phyloP scores from a whole-genome alignment of 73 alveolate genomes.

The Tetrahymena thermophila region DNA sequence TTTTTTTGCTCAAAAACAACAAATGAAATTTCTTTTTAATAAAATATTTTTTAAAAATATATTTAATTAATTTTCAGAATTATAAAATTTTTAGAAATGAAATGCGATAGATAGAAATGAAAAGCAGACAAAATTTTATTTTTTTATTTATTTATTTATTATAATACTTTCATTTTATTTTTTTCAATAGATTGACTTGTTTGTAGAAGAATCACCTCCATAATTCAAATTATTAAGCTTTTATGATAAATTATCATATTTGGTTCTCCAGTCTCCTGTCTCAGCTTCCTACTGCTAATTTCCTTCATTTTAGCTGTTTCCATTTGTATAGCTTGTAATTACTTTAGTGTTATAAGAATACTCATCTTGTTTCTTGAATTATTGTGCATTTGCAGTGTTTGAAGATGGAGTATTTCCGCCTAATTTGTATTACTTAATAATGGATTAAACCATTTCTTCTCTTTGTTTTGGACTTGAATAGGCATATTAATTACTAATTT shows the following conservation, averaged over 20 bases:
- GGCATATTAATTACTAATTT: not conserved
- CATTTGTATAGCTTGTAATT: not conserved
- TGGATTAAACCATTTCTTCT: not conserved
- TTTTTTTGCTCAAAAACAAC: too few species aligned
- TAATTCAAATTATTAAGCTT: not conserved
- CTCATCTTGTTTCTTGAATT: not conserved
- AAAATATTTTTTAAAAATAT: too few species aligned
- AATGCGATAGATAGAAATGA: not conserved
- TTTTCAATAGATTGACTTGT: not conserved
- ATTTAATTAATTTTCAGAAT: too few species aligned
- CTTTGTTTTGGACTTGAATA: not conserved
- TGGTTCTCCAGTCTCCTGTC: not conserved
- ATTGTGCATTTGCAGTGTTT: not conserved
- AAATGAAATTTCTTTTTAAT: too few species aligned
- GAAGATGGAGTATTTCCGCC: not conserved
- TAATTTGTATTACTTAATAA: not conserved
- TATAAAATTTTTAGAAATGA: too few species aligned
- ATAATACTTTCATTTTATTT: not conserved
- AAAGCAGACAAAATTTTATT: not conserved
- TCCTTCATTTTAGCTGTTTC: not conserved
- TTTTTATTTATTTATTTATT: too few species aligned
- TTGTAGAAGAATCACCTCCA: not conserved
- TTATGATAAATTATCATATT: not conserved
- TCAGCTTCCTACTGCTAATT: not conserved
- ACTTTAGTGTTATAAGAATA: not conserved